Evolutionary conservation across 768 basidiomycete genomes (phyloP), one percentile per base, ranked within the genome.

Genomic region (Trametes coccinea): DNA sequence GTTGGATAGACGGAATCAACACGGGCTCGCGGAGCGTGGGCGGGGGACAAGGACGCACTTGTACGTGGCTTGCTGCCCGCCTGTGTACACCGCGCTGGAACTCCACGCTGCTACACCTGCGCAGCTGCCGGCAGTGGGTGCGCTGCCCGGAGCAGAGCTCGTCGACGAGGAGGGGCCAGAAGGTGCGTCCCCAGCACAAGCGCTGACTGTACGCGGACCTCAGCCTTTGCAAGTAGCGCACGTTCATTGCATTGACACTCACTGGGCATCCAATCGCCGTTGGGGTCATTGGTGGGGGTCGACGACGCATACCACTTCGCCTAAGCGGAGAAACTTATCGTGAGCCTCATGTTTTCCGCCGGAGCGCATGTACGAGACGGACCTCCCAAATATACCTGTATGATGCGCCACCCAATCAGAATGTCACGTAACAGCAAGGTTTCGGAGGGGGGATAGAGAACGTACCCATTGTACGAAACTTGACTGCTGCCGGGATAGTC

Each of bases 321-420:
- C 85, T 88, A 60, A 11, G 40, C n/a, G 41, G 63, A 49, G 43
- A 31, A 27, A 39, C 39, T 22, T 39, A 54, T n/a, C 43, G 55
- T 53, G 17, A 56, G 29, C 53, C 29, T 43, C 17, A 17, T 31
- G 29, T n/a, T 41, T 34, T 17, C 30, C 17, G 2, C 3, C 30
- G 7, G 47, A 30, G 22, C n/a, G 33, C n/a, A 37, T 17, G 31
- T 40, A 5, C 34, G 33, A 16, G 31, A 56, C 66, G 17, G 63
- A 84, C 85, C 83, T 87, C 76, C 84, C 83, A 89, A 59, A 88
- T 83, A 68, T 87, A 86, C 30, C 84, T 84, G 57, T n/a, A 6
- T 34, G 47, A 17, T 37, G 46, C 33, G 55, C 33, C 43, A 47
- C 43, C 37, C 59, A 37, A 43, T 34, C 59, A 51, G 17, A 61